Conservation (phyloP, 2,329 filamentous ascomycete species). For the Sporothrix luriei region DNA sequence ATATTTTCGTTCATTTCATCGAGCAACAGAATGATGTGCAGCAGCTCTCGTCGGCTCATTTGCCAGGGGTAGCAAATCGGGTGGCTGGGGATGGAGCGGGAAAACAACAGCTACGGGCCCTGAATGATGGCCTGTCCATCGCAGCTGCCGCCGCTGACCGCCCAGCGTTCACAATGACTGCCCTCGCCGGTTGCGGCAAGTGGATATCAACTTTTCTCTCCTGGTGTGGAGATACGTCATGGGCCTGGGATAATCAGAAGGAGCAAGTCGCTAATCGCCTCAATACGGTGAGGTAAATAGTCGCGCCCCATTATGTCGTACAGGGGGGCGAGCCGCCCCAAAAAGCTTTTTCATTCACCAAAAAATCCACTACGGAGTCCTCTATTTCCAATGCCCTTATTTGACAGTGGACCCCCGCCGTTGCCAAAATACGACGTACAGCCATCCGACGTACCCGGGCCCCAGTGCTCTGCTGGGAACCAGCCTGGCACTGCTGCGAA, state of each 20-base stretch:
- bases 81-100: constrained; percentile 21
- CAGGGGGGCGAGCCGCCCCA: neutral
- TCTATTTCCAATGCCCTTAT: neutral
- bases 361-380: too few relatives aligned
- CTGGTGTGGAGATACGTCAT: constrained; percentile 29
- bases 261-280: constrained; percentile 17
- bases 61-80: neutral
- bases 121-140: neutral
- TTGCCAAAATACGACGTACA: constrained; percentile 25
- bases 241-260: neutral
- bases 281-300: constrained; percentile 8
- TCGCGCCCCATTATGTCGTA: neutral
- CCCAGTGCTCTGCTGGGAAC: neutral
- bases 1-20: constrained; percentile 5
- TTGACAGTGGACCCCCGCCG: constrained; percentile 1
- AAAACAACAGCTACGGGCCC: neutral
- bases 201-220: constrained; percentile 4
- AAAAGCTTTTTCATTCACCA: neutral
- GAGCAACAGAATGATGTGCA: constrained; percentile 23
- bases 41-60: constrained; percentile 11
- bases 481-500: neutral
- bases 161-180: neutral
- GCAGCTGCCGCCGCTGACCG: constrained; percentile 1
- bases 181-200: constrained; percentile 26
- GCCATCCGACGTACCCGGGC: constrained; percentile 28